Percentiles rank a stretch among this genome's conserved stretches.
Evolutionary conservation across 768 basidiomycete species (phyloP).

Genomic region (Fomitopsis serialis): DNA sequence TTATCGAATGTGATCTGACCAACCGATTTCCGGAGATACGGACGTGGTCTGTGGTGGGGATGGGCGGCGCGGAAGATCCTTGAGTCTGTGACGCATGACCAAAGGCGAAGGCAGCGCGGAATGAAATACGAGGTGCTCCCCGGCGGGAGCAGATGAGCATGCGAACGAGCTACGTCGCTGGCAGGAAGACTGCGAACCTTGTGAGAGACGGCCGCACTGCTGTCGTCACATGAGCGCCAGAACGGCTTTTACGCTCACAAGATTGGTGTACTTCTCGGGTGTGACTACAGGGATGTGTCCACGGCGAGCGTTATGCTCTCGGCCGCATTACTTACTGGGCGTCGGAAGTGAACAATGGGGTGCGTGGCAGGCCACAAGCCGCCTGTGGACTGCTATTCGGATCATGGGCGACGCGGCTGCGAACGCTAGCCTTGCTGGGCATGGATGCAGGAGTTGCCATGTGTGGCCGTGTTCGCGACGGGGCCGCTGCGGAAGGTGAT

Average conservation of each 20-base stretch:
- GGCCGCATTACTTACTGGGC: not conserved
- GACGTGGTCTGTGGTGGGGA: not conserved
- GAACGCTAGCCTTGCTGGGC: not conserved
- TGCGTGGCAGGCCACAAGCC: not conserved
- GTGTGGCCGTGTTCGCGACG: not conserved
- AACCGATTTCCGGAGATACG: conserved; percentile 1
- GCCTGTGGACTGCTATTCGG: not conserved
- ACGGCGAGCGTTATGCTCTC: not conserved
- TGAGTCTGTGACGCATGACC: not conserved
- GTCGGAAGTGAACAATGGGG: not conserved
- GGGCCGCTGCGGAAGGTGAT: not conserved
- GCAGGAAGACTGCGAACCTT: not conserved
- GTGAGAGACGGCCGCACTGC: not conserved
- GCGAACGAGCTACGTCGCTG: not conserved
- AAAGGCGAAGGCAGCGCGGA: not conserved
- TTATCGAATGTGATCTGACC: not conserved
- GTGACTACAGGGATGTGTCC: not conserved
- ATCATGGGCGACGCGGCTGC: not conserved
- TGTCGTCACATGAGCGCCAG: not conserved
- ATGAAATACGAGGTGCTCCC: too few species aligned
- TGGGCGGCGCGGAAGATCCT: not conserved
- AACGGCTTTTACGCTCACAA: not conserved
- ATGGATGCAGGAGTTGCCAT: not conserved
- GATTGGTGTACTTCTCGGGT: not conserved
- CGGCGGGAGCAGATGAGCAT: not conserved